Evolutionary conservation across 345 rosid genomes (phyloP).

Genomic region (Geranium rotundifolium): DNA sequence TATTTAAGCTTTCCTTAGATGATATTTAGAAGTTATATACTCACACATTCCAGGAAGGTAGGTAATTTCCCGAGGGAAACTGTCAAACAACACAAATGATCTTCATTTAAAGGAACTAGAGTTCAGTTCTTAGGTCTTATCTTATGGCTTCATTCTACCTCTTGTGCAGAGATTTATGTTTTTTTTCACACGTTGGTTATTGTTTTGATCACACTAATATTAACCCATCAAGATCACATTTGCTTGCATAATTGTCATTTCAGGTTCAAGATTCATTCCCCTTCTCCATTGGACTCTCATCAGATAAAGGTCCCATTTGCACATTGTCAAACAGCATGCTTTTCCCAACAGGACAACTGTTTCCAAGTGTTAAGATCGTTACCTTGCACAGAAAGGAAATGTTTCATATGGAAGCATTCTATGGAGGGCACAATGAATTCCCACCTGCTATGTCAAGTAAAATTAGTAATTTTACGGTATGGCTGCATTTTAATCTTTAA

Average conservation of each 20-base stretch:
- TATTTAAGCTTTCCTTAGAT: background rate
- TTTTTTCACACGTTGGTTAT: background rate
- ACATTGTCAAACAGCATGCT: constrained; percentile 24
- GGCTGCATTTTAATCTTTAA: constrained; percentile 3
- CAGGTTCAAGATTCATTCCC: constrained; percentile 55
- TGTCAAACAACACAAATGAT: background rate
- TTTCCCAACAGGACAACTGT: constrained; percentile 37
- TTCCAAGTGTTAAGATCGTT: constrained; percentile 40
- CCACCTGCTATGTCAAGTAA: constrained; percentile 28
- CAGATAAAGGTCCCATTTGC: constrained; percentile 24
- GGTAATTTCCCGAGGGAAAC: background rate
- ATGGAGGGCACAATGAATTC: constrained; percentile 33
- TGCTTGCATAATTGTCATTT: constrained; percentile 3
- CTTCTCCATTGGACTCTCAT: constrained; percentile 41
- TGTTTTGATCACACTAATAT: too few relatives aligned
- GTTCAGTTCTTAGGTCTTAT: background rate
- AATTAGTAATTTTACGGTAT: constrained; percentile 34
- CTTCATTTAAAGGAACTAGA: background rate
- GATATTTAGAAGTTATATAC: background rate
- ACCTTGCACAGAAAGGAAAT: constrained; percentile 26
- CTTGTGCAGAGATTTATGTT: background rate
- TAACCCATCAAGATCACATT: background rate
- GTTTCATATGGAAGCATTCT: constrained; percentile 40
- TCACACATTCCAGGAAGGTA: background rate
- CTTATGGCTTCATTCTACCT: background rate